A percentile compares a stretch with the other conserved stretches of the same genome.
These are phyloP conservation scores for Boletus vermiculosoides DNA, from an alignment of 768 basidiomycete genomes.

Conservation along the genomic window DNA sequence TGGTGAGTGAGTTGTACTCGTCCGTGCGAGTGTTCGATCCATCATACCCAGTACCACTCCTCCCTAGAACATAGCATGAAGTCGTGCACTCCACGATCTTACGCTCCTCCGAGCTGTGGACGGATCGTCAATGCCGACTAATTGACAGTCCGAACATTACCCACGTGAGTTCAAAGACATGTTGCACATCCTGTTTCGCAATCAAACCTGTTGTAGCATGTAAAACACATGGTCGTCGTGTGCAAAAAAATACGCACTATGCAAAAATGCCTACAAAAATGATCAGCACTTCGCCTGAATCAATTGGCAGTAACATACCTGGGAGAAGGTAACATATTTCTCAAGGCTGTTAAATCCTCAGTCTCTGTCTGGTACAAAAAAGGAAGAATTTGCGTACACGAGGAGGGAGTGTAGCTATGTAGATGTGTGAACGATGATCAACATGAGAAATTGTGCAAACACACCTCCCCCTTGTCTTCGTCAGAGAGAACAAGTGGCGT, in stretches of 20 bases:
- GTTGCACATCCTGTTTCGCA: constrained; percentile 23
- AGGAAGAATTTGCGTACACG: constrained; percentile 40
- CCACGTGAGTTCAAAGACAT: constrained; percentile 29
- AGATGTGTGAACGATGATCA: not conserved
- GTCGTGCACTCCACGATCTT: constrained; percentile 56
- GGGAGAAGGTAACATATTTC: constrained; percentile 33
- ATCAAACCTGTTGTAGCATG: constrained; percentile 19
- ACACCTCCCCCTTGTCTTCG: constrained; percentile 50
- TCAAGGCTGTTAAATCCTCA: constrained; percentile 43
- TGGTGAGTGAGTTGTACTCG: not conserved
- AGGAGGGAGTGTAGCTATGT: constrained; percentile 55
- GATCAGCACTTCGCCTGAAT: constrained; percentile 39
- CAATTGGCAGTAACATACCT: constrained; percentile 11
- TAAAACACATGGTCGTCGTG: not conserved
- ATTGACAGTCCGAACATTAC: not conserved
- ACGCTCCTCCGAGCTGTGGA: constrained; percentile 44
- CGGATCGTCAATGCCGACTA: constrained; percentile 13
- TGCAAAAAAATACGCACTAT: constrained; percentile 13
- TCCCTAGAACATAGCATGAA: constrained; percentile 65
- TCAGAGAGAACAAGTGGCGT: constrained; percentile 37
- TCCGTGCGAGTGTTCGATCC: not conserved
- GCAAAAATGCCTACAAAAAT: constrained; percentile 22
- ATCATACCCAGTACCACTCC: constrained; percentile 71
- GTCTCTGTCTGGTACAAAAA: constrained; percentile 12
- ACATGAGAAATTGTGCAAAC: not conserved